Evolutionary conservation across 2,329 filamentous ascomycete genomes (phyloP), one percentile per base, ranked within the genome.

Genomic region (Fusarium haematococcum): DNA sequence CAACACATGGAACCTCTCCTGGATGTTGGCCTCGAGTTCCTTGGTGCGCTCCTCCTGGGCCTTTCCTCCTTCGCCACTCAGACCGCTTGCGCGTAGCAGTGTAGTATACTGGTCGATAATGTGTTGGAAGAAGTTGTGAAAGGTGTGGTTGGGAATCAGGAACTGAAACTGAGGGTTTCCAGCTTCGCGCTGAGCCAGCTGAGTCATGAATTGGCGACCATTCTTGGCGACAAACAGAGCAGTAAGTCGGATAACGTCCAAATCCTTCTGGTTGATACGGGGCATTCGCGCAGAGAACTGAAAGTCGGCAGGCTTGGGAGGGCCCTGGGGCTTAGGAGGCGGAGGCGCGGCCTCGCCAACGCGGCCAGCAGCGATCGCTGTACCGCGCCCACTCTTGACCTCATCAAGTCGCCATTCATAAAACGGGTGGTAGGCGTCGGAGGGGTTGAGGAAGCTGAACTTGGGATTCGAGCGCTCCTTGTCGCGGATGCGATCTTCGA

Each of bases 101-200:
- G 92, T 88, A n/a, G 93, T 93, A 83, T 98, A 98, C 81, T 99
- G 97, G 77, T 98, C 96, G 69, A 98, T 92, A 69, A 98, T 88
- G 74, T 95, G 91, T 77, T 95, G 94, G 84, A 98, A 98, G 86
- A 97, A 98, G 82, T 96, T 95, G 86, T 98, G 95, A 73, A 98
- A 92, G 79, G 94, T 98, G 86, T 99, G 97, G 79, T 98, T 97
- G 18, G 95, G 95, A 63, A 96, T 92, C 63, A 99, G 88, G 80
- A 99, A 99, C 83, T 98, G 95, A 82, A 98, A 99, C 81, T 99
- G 96, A 76, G 92, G 95, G 83, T 98, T 98, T 79, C 93, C 90
- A 20, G 93, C 90, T 85, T 99, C 96, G 75, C 94, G 91, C 84
- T 98, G 96, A 27, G 94, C 94, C 73, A 99, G 86, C 64, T 93